A percentile compares a stretch with the other conserved stretches of the same genome.
phyloP scores from a whole-genome alignment of 2,329 filamentous ascomycete species.

The Plectosphaerella sp. region DNA sequence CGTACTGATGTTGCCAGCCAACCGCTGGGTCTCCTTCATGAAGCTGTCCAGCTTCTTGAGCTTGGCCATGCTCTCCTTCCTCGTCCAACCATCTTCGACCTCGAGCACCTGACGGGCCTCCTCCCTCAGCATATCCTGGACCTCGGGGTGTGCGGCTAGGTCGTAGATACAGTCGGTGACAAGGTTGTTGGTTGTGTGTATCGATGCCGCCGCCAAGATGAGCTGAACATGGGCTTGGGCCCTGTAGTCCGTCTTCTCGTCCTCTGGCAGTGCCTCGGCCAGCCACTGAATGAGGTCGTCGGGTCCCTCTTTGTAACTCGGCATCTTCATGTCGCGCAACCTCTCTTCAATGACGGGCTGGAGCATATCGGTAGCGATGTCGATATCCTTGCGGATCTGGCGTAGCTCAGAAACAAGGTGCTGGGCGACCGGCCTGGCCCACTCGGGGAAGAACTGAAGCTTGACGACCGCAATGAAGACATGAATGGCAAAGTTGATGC shows the following conservation, averaged over 20 bases:
- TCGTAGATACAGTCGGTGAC: conserved; percentile 47
- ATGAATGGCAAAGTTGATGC: conserved; percentile 45
- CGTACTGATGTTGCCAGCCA: conserved; percentile 38
- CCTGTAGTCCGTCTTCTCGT: conserved; percentile 30
- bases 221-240: conserved; percentile 38
- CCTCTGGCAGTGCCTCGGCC: conserved; percentile 32
- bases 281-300: conserved; percentile 43
- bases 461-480: conserved; percentile 43
- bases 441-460: conserved; percentile 47
- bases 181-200: conserved; percentile 39
- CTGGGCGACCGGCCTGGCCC: conserved; percentile 42
- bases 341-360: conserved; percentile 42
- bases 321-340: conserved; percentile 32
- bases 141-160: conserved; percentile 40
- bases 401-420: conserved; percentile 41
- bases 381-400: conserved; percentile 38
- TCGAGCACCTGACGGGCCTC: conserved; percentile 40
- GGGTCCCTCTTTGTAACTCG: conserved; percentile 26
- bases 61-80: conserved; percentile 37
- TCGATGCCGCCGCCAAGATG: conserved; percentile 37
- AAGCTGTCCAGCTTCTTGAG: conserved; percentile 45
- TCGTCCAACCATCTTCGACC: conserved; percentile 33
- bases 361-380: conserved; percentile 36
- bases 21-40: conserved; percentile 38
- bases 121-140: conserved; percentile 41